Percentiles rank a stretch among this genome's conserved stretches.
Conservation (phyloP, 768 basidiomycete species). For the Mycena crocata region DNA sequence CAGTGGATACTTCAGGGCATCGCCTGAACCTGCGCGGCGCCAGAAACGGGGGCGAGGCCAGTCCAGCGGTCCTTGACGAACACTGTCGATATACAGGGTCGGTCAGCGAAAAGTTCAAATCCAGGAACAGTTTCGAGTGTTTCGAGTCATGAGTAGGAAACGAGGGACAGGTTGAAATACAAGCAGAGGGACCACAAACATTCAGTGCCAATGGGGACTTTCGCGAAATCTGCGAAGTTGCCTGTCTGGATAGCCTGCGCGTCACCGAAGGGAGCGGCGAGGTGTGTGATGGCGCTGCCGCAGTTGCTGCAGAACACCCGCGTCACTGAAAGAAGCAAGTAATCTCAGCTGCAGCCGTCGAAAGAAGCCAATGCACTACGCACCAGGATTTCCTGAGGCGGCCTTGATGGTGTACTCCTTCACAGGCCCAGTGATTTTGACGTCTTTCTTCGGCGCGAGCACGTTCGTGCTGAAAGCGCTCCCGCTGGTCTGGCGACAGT, state of each 20-base stretch:
- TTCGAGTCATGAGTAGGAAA: neutral
- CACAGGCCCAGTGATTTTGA: conserved; percentile 48
- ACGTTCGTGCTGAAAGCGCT: conserved; percentile 54
- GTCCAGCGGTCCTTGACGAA: conserved; percentile 51
- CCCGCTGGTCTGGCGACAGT: conserved; percentile 52
- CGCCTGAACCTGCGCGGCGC: conserved; percentile 41
- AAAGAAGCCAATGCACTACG: neutral
- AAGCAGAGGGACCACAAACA: conserved; percentile 38
- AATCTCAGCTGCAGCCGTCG: too few species aligned
- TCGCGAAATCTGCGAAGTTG: conserved; percentile 46
- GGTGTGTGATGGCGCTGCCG: conserved; percentile 51
- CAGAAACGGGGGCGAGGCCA: conserved; percentile 36
- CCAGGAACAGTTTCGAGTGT: neutral
- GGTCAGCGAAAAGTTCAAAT: neutral
- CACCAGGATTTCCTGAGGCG: conserved; percentile 49
- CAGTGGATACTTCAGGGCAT: too few species aligned
- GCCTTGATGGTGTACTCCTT: conserved; percentile 45
- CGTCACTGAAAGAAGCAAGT: conserved; percentile 38
- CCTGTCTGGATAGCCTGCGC: conserved; percentile 52
- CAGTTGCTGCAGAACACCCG: conserved; percentile 53
- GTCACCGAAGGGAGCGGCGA: conserved; percentile 47
- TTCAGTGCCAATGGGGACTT: conserved; percentile 45
- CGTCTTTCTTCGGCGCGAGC: conserved; percentile 46
- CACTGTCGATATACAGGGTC: conserved; percentile 33
- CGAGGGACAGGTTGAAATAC: neutral